Percentiles rank a stretch among this genome's conserved stretches.
phyloP scores from a whole-genome alignment of 1,284 basidiomycete species.

The Taiwanofungus camphoratus region DNA sequence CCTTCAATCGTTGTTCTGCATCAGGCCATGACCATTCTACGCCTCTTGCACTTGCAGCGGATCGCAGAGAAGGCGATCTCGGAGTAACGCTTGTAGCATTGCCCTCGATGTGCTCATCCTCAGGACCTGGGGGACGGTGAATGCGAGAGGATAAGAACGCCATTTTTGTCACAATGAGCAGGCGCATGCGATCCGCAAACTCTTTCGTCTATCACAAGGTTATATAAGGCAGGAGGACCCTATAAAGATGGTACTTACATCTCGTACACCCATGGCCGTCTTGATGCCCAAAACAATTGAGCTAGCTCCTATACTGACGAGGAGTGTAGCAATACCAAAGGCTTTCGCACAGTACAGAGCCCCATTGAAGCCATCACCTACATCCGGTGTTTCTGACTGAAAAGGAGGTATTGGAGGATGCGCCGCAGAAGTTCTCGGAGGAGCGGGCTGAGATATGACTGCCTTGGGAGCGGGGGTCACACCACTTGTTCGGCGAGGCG shows the following conservation, averaged over 20 bases:
- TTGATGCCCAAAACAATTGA: conserved; percentile 33
- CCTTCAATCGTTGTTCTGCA: conserved; percentile 43
- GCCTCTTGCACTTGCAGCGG: background rate
- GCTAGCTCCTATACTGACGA: conserved; percentile 31
- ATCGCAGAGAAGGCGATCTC: conserved; percentile 8
- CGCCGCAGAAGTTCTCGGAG: background rate
- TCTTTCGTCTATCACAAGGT: conserved; percentile 40
- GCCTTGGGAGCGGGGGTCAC: background rate
- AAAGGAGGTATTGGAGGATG: background rate
- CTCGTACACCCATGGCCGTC: conserved; percentile 33
- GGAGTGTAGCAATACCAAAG: conserved; percentile 38
- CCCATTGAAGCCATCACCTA: conserved; percentile 32
- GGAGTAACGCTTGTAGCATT: background rate
- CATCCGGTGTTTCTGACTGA: background rate
- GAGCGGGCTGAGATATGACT: background rate
- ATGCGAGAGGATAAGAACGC: conserved; percentile 47
- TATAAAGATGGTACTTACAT: conserved; percentile 27
- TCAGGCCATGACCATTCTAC: conserved; percentile 43
- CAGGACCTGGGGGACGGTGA: conserved; percentile 35
- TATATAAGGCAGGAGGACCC: background rate
- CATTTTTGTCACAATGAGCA: conserved; percentile 36
- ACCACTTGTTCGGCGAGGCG: conserved; percentile 21
- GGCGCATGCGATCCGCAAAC: conserved; percentile 49
- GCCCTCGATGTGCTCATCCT: conserved; percentile 24
- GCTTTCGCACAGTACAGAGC: conserved; percentile 40